Conservation (phyloP, 441 rosid species). For the Cnidoscolus chayamansa region DNA sequence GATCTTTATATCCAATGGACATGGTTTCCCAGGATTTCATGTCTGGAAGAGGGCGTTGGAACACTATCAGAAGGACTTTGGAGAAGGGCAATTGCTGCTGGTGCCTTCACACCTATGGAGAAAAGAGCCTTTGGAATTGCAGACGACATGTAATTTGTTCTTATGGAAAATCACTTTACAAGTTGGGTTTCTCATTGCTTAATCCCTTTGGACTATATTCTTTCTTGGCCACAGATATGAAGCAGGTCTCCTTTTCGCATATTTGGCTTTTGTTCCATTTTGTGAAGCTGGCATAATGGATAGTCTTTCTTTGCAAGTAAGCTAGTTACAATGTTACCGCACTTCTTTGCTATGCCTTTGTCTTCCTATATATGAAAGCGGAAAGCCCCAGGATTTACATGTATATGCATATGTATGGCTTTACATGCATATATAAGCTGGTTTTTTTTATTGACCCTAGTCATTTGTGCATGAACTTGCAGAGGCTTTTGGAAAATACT, state of each 20-base stretch:
- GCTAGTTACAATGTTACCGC: constrained; percentile 23
- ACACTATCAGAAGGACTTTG: constrained; percentile 72
- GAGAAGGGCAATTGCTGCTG: constrained; percentile 83
- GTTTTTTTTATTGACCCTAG: constrained; percentile 10
- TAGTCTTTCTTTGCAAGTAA: constrained; percentile 83
- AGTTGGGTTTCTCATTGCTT: constrained; percentile 1
- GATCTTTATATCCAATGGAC: constrained; percentile 16
- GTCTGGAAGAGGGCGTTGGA: constrained; percentile 48
- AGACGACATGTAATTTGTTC: constrained; percentile 72
- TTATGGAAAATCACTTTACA: constrained; percentile 14
- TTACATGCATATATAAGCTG: background rate
- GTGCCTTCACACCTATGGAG: constrained; percentile 70
- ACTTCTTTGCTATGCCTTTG: background rate
- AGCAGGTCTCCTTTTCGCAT: constrained; percentile 91
- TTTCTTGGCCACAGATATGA: constrained; percentile 56
- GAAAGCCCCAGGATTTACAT: background rate
- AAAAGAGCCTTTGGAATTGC: constrained; percentile 87
- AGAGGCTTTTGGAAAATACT: constrained; percentile 89
- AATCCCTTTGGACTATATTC: constrained; percentile 16
- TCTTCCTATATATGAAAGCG: background rate
- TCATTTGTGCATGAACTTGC: constrained; percentile 34
- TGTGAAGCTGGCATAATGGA: constrained; percentile 82
- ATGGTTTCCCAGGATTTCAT: constrained; percentile 45
- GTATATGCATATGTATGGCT: background rate
- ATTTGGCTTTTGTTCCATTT: constrained; percentile 90